These are phyloP conservation scores for Dipteronia dyeriana DNA, from an alignment of 345 rosid species.

Conservation along the genomic window DNA sequence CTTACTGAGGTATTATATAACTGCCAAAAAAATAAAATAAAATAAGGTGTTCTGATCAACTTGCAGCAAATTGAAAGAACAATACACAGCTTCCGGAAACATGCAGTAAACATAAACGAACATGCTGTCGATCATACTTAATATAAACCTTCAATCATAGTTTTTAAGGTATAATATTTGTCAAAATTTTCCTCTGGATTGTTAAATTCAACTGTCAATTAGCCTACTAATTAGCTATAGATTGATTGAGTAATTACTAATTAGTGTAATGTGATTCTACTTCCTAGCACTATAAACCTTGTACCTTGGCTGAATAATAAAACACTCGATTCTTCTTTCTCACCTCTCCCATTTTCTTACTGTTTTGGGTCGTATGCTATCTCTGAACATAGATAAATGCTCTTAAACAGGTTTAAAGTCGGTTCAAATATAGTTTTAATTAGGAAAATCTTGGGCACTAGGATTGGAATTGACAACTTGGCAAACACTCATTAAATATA, in stretches of 20 bases:
- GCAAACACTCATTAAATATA: background rate
- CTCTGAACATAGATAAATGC: background rate
- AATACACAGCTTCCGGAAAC: constrained; percentile 2
- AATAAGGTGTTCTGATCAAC: constrained; percentile 23
- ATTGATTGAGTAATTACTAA: no score
- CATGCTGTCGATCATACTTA: background rate
- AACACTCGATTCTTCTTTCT: no score
- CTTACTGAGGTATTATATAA: constrained; percentile 50
- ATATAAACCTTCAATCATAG: background rate
- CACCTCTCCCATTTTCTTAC: no score
- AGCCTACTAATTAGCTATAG: no score
- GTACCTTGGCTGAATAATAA: no score
- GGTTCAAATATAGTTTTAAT: background rate
- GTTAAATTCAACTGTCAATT: no score
- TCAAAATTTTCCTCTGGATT: background rate
- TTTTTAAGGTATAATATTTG: background rate
- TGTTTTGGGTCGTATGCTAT: no score
- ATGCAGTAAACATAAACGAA: background rate
- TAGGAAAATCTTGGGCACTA: background rate
- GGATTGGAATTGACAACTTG: background rate
- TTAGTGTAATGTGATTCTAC: no score
- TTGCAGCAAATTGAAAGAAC: background rate
- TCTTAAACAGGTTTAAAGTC: background rate
- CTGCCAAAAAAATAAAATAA: constrained; percentile 44
- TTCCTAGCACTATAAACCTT: no score